Percentiles rank a stretch among this genome's conserved stretches.
These are phyloP conservation scores for Polytrichum formosum DNA, from an alignment of 225 moss, liverwort and hornwort genomes.

Conservation along the genomic window DNA sequence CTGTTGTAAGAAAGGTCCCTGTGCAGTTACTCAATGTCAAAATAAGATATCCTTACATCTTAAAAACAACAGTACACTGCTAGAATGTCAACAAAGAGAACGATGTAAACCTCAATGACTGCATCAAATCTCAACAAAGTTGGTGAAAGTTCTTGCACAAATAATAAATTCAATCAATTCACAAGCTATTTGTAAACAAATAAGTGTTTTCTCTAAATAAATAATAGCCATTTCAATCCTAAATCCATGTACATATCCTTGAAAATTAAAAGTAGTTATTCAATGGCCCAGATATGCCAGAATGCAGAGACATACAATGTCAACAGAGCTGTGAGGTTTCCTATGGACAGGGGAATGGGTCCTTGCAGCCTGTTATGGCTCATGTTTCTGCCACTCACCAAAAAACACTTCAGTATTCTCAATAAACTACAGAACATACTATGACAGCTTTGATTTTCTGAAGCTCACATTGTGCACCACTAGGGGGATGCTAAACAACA, in stretches of 20 bases:
- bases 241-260: too few species aligned
- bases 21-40: constrained; percentile 10
- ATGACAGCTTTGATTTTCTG: not conserved
- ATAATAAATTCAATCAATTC: too few species aligned
- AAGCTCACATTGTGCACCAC: too few species aligned
- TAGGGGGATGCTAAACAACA: not conserved
- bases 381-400: constrained; percentile 50
- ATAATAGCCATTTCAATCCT: too few species aligned
- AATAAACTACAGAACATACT: not conserved
- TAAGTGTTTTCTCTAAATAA: too few species aligned
- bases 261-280: not conserved
- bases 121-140: too few species aligned
- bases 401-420: not conserved
- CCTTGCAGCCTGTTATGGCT: constrained; percentile 70
- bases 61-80: too few species aligned
- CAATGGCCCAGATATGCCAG: not conserved
- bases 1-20: constrained; percentile 75
- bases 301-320: constrained; percentile 43
- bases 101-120: too few species aligned
- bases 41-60: not conserved
- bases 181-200: not conserved
- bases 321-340: constrained; percentile 46
- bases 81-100: too few species aligned
- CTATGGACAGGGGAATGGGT: constrained; percentile 52
- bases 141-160: too few species aligned